Conservation (phyloP, 345 rosid species). For the Syzygium grande region DNA sequence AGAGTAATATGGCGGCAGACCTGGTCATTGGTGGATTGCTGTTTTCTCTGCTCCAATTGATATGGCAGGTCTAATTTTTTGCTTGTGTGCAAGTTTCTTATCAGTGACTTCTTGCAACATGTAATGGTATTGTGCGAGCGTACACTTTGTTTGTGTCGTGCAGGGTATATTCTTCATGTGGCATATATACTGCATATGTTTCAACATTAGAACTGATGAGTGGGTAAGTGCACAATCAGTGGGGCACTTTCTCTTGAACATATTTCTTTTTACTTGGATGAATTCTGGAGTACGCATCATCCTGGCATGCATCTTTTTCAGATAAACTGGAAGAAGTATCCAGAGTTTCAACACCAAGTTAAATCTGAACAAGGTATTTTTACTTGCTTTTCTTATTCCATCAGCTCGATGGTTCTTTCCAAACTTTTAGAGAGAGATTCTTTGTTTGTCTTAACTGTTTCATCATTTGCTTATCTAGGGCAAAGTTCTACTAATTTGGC, state of each 20-base stretch:
- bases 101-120: not conserved
- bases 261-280: not conserved
- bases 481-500: conserved; percentile 5
- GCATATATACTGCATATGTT: conserved; percentile 56
- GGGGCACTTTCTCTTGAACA: not conserved
- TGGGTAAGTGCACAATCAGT: conserved; percentile 41
- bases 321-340: conserved; percentile 62
- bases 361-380: conserved; percentile 30
- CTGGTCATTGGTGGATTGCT: conserved; percentile 37
- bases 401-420: not conserved
- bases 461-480: conserved; percentile 7
- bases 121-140: not conserved
- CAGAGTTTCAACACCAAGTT: conserved; percentile 35
- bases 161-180: conserved; percentile 44
- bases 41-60: conserved; percentile 41
- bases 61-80: conserved; percentile 47
- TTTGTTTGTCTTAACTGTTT: not conserved
- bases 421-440: not conserved
- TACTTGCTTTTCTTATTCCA: not conserved
- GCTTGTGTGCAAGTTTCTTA: not conserved
- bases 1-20: conserved; percentile 19
- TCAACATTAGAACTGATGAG: conserved; percentile 60
- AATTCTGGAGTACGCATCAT: not conserved
- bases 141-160: not conserved
- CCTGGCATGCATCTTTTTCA: conserved; percentile 4